phyloP scores from a whole-genome alignment of 2,329 filamentous ascomycete species.

The Talaromyces sp. region DNA sequence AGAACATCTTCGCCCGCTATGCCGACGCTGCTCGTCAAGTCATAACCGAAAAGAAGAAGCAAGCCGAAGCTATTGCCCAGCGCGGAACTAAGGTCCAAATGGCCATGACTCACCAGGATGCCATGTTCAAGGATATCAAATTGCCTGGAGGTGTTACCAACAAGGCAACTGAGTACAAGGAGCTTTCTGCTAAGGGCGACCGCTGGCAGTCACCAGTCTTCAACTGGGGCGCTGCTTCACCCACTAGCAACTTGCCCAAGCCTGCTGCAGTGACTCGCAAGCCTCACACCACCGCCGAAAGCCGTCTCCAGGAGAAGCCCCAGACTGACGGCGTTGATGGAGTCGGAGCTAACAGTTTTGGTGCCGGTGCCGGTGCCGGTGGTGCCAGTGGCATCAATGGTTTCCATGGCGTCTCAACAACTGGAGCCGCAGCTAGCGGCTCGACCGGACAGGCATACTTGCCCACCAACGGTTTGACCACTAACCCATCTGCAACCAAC shows the following conservation, averaged over 20 bases:
- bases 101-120: slow-evolving; percentile 81
- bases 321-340: neutral
- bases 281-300: slow-evolving; percentile 47
- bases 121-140: slow-evolving; percentile 83
- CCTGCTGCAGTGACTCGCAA: slow-evolving; percentile 56
- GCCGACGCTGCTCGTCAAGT: slow-evolving; percentile 69
- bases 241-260: slow-evolving; percentile 67
- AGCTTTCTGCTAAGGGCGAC: slow-evolving; percentile 81
- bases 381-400: neutral
- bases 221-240: slow-evolving; percentile 71
- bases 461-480: slow-evolving; percentile 22
- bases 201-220: slow-evolving; percentile 95
- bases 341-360: neutral
- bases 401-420: slow-evolving; percentile 13
- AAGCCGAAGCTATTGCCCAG: slow-evolving; percentile 59
- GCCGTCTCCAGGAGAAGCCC: slow-evolving; percentile 16
- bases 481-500: slow-evolving; percentile 20
- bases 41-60: slow-evolving; percentile 70
- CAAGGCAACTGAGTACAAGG: slow-evolving; percentile 91
- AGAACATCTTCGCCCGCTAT: slow-evolving; percentile 86
- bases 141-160: slow-evolving; percentile 84
- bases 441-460: neutral
- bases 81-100: slow-evolving; percentile 72
- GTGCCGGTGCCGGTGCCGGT: neutral
- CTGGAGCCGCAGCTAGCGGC: slow-evolving; percentile 11